phyloP scores from a whole-genome alignment of 78 protist genomes.

The Dictyostelium citrinum region DNA sequence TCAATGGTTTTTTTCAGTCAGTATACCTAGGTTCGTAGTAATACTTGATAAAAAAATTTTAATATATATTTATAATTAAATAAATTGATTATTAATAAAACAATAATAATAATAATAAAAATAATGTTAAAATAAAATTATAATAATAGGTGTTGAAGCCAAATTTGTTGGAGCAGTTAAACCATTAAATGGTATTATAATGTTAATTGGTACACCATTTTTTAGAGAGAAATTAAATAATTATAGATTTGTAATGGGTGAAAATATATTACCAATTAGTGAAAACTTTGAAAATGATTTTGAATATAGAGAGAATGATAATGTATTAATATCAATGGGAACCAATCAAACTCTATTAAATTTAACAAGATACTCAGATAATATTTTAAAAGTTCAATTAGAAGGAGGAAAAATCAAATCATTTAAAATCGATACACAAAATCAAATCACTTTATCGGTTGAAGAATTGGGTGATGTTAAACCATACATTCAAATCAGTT shows the following conservation, averaged over 20 bases:
- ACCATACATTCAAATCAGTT: not conserved
- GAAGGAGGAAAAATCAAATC: not conserved
- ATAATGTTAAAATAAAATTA: too few relatives aligned
- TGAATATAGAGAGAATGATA: not conserved
- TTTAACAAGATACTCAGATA: not conserved
- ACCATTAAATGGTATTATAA: not conserved
- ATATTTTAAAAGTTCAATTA: not conserved
- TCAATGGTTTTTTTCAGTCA: not conserved
- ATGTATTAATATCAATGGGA: not conserved
- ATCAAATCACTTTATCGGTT: not conserved
- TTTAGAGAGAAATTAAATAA: not conserved
- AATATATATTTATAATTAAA: too few relatives aligned
- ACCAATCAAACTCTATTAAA: not conserved
- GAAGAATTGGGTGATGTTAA: not conserved
- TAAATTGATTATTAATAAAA: too few relatives aligned
- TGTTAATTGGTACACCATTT: not conserved
- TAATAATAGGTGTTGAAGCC: not conserved
- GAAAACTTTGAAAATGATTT: not conserved
- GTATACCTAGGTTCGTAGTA: not conserved
- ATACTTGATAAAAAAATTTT: too few relatives aligned
- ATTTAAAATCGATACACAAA: not conserved
- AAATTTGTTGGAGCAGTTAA: not conserved
- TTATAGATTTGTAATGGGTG: not conserved
- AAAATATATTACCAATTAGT: not conserved
- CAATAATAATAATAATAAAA: too few relatives aligned